Evolutionary conservation across 2,329 filamentous ascomycete species (phyloP).

Genomic region (Sclerotinia subarctica): DNA sequence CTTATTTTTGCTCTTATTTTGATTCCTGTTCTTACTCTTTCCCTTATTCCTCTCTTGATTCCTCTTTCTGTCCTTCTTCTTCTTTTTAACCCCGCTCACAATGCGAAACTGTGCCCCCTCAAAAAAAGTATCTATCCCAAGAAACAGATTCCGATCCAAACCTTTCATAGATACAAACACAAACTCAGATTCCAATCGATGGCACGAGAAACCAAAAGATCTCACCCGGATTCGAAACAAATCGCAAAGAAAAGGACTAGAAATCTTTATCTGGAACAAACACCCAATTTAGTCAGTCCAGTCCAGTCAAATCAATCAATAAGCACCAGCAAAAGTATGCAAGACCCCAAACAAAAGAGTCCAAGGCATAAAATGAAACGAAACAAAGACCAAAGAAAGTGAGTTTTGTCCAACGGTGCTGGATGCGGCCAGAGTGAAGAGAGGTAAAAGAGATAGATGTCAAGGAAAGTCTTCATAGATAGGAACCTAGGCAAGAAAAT

Average conservation of each 20-base stretch:
- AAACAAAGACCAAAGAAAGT: slow-evolving; percentile 3
- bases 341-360: not conserved
- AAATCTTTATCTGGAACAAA: not conserved
- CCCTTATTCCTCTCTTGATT: not conserved
- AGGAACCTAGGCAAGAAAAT: not conserved
- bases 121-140: not conserved
- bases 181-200: not conserved
- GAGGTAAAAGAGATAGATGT: not conserved
- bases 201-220: not conserved
- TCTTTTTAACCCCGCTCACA: not conserved
- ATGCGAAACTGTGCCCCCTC: not conserved
- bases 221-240: not conserved
- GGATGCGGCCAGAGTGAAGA: not conserved
- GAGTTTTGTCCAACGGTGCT: not conserved
- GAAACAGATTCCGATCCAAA: not conserved
- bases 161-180: not conserved
- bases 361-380: not conserved
- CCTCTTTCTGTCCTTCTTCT: not conserved
- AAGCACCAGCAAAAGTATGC: not conserved
- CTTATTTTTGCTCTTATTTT: not conserved
- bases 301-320: too few species aligned
- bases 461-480: not conserved
- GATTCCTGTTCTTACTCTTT: not conserved
- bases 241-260: not conserved
- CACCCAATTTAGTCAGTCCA: not conserved